Evolutionary conservation across 345 rosid genomes (phyloP).

Genomic region (Mallotus nudiflorus): DNA sequence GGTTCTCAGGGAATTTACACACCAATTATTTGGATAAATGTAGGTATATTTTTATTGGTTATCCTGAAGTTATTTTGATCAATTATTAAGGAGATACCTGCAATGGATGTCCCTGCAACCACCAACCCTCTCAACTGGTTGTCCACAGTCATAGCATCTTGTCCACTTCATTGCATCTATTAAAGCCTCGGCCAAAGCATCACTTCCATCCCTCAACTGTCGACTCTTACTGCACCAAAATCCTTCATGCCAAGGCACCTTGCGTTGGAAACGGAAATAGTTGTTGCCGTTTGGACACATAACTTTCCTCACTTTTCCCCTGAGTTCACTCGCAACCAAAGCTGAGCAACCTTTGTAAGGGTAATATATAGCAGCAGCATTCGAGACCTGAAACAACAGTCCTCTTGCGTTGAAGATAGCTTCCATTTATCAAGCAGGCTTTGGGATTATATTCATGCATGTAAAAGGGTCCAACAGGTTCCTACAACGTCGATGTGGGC

Average conservation of each 20-base stretch:
- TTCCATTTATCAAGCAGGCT: slow-evolving; percentile 26
- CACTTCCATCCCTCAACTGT: slow-evolving; percentile 24
- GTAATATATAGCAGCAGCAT: slow-evolving; percentile 31
- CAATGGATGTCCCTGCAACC: slow-evolving; percentile 28
- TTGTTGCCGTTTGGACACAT: slow-evolving; percentile 32
- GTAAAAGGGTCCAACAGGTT: slow-evolving; percentile 23
- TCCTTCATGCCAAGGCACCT: slow-evolving; percentile 34
- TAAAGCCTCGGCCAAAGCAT: slow-evolving; percentile 25
- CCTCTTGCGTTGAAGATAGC: slow-evolving; percentile 25
- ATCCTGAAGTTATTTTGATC: too few species aligned
- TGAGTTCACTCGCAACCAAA: slow-evolving; percentile 34
- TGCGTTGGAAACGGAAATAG: slow-evolving; percentile 31
- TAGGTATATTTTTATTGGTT: too few species aligned
- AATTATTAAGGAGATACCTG: slow-evolving; percentile 16
- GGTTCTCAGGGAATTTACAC: too few species aligned
- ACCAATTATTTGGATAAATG: too few species aligned
- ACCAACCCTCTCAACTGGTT: slow-evolving; percentile 24
- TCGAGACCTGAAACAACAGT: slow-evolving; percentile 16
- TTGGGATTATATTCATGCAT: slow-evolving; percentile 23
- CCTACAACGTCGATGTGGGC: slow-evolving; percentile 31
- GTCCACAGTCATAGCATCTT: slow-evolving; percentile 30
- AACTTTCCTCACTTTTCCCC: slow-evolving; percentile 22
- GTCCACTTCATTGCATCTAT: slow-evolving; percentile 29
- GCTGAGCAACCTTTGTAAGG: slow-evolving; percentile 31
- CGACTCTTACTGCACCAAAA: slow-evolving; percentile 25